A percentile compares a stretch with the other conserved stretches of the same genome.
Evolutionary conservation across 768 basidiomycete genomes (phyloP).

Genomic region (Panaeolus papilionaceus): DNA sequence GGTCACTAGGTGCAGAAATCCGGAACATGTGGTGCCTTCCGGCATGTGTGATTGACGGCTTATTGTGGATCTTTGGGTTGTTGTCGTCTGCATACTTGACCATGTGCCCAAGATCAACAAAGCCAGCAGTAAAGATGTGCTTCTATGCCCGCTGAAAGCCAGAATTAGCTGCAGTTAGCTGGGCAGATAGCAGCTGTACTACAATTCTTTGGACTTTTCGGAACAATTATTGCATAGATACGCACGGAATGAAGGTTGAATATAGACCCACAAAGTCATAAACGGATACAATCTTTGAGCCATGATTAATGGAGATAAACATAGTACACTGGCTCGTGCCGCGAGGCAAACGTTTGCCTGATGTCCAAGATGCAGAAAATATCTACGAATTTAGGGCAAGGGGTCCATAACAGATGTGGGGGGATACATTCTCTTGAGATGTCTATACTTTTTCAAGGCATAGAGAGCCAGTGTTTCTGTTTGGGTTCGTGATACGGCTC

Average conservation of each 20-base stretch:
- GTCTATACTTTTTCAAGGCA: conserved; percentile 82
- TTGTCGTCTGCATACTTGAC: background rate
- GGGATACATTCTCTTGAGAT: conserved; percentile 78
- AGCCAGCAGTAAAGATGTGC: background rate
- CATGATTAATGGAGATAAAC: conserved; percentile 1
- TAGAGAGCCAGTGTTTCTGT: conserved; percentile 87
- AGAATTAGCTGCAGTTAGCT: too few species aligned
- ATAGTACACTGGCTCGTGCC: background rate
- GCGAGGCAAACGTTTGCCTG: conserved; percentile 19
- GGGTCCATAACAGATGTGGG: conserved; percentile 34
- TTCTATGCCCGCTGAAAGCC: background rate
- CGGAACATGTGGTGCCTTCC: background rate
- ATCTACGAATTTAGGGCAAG: conserved; percentile 18
- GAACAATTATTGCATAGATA: background rate
- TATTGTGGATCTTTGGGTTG: background rate
- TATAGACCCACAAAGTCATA: background rate
- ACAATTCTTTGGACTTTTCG: background rate
- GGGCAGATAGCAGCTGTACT: background rate
- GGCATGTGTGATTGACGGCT: background rate
- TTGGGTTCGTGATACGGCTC: conserved; percentile 7
- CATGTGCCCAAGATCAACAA: background rate
- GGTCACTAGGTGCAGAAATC: background rate
- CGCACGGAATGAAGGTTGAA: background rate
- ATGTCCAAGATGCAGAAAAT: conserved; percentile 9
- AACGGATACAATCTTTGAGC: background rate